phyloP scores from a whole-genome alignment of 106 monocot genomes.

The Allium sativum region DNA sequence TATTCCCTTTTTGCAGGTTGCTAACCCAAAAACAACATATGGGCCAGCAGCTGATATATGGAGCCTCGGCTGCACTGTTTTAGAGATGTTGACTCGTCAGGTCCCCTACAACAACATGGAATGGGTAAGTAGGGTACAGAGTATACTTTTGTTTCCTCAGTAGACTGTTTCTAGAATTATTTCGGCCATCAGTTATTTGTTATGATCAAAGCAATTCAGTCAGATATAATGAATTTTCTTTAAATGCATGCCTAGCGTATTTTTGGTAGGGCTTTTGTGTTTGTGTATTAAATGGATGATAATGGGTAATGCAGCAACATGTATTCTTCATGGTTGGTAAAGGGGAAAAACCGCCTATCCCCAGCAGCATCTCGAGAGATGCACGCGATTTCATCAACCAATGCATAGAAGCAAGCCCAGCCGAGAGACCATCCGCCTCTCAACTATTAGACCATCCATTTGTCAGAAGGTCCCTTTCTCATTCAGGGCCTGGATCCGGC shows the following conservation, averaged over 20 bases:
- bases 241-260: not conserved
- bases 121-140: constrained; percentile 44
- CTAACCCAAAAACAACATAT: constrained; percentile 41
- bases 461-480: constrained; percentile 23
- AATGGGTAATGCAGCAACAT: constrained; percentile 20
- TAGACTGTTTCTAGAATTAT: not conserved
- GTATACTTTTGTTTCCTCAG: too few species aligned
- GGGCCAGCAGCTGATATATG: constrained; percentile 85
- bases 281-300: not conserved
- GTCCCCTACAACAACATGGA: constrained; percentile 73
- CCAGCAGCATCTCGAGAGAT: constrained; percentile 45
- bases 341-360: constrained; percentile 60
- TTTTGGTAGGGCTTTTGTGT: not conserved
- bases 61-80: constrained; percentile 91
- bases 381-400: constrained; percentile 66
- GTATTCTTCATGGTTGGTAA: constrained; percentile 57
- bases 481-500: constrained; percentile 8
- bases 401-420: constrained; percentile 62
- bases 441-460: constrained; percentile 63
- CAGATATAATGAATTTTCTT: too few species aligned
- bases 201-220: not conserved
- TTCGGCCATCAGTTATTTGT: not conserved
- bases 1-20: constrained; percentile 31
- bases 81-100: constrained; percentile 79
- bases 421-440: constrained; percentile 50